Percentiles rank a stretch among this genome's conserved stretches.
phyloP scores from a whole-genome alignment of 495 filamentous ascomycete species.

The Podospora bellae-mahoneyi region DNA sequence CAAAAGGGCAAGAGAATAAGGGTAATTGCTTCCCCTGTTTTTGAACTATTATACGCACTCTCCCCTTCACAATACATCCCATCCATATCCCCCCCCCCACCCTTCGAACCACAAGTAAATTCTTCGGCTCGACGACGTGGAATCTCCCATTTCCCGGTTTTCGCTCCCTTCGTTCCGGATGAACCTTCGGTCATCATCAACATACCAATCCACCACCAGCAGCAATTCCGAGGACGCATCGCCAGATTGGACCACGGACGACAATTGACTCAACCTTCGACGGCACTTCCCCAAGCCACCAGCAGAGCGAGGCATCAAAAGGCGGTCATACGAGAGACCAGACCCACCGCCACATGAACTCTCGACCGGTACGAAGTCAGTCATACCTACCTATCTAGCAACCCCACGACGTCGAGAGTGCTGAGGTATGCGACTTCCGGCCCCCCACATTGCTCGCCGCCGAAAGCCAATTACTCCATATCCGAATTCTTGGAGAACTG shows the following conservation, averaged over 20 bases:
- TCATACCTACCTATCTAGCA: conserved; percentile 24
- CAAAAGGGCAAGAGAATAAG: conserved; percentile 10
- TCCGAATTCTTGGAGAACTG: background rate
- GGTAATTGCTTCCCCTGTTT: conserved; percentile 12
- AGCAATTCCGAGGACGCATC: background rate
- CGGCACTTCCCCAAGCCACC: conserved; percentile 5
- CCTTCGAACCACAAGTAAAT: conserved; percentile 21
- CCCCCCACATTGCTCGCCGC: conserved; percentile 26
- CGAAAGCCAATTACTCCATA: conserved; percentile 12
- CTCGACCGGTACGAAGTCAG: conserved; percentile 29
- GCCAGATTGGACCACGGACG: background rate
- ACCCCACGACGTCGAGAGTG: conserved; percentile 34
- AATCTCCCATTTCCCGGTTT: conserved; percentile 28
- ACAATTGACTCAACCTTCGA: background rate
- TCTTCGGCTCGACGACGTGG: conserved; percentile 41
- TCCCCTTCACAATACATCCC: conserved; percentile 15
- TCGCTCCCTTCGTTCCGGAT: conserved; percentile 35
- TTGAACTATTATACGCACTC: conserved; percentile 20
- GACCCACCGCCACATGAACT: conserved; percentile 31
- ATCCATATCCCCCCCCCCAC: conserved; percentile 9
- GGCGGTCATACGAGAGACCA: background rate
- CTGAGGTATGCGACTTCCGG: conserved; percentile 28
- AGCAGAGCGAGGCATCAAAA: conserved; percentile 10
- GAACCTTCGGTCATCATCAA: conserved; percentile 17
- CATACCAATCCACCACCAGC: background rate